Conservation (phyloP, 2,329 filamentous ascomycete genomes). For the Penicillium sp. region DNA sequence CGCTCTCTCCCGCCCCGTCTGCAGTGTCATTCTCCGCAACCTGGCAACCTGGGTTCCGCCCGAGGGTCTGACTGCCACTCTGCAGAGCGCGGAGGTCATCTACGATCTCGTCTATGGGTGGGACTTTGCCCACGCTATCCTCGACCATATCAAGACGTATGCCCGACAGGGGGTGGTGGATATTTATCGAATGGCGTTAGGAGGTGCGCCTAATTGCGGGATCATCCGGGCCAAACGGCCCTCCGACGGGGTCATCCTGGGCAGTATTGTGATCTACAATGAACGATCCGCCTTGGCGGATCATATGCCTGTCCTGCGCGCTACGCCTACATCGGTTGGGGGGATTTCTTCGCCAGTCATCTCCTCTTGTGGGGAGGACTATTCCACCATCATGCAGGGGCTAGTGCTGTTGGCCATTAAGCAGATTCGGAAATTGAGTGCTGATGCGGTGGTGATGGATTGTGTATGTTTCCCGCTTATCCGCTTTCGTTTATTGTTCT, state of each 20-base stretch:
- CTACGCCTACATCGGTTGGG: constrained; percentile 60
- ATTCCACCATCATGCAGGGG: constrained; percentile 74
- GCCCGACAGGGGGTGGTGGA: constrained; percentile 77
- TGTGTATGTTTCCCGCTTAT: constrained; percentile 61
- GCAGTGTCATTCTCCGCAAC: constrained; percentile 73
- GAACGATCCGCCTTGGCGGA: constrained; percentile 68
- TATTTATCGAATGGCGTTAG: constrained; percentile 75
- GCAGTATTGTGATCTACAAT: constrained; percentile 78
- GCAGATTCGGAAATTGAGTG: constrained; percentile 78
- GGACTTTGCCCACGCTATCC: constrained; percentile 72
- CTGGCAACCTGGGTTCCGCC: constrained; percentile 74
- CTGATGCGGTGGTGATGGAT: constrained; percentile 72
- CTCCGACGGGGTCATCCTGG: constrained; percentile 68
- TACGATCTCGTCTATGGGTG: constrained; percentile 83
- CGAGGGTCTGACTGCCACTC: constrained; percentile 72
- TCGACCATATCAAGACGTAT: constrained; percentile 73
- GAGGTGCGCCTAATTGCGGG: constrained; percentile 71
- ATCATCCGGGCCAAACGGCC: constrained; percentile 79
- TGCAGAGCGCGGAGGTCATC: constrained; percentile 71
- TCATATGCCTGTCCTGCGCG: constrained; percentile 69
- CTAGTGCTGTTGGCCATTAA: constrained; percentile 77
- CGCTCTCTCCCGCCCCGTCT: constrained; percentile 62
- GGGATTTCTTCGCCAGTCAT: constrained; percentile 82
- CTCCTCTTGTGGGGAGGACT: constrained; percentile 66
- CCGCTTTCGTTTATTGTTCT: neutral